These are phyloP conservation scores for Haplographium delicatum DNA, from an alignment of 495 filamentous ascomycete species.

Conservation along the genomic window DNA sequence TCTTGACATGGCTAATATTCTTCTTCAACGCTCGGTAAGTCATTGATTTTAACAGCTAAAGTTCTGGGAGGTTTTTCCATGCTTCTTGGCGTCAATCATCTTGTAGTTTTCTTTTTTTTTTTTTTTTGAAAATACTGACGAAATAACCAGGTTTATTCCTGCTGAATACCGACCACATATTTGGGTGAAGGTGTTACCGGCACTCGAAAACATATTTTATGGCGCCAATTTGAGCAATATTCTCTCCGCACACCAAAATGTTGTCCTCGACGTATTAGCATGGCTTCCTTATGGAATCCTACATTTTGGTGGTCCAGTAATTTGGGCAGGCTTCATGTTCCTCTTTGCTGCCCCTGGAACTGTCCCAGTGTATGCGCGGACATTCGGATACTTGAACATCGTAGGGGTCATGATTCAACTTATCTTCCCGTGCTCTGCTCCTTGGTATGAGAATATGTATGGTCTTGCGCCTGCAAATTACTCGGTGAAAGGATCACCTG, in stretches of 20 bases:
- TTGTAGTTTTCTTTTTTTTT: no score
- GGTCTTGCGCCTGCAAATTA: slow-evolving; percentile 88
- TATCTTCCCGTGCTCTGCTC: slow-evolving; percentile 85
- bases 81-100: no score
- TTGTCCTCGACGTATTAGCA: slow-evolving; percentile 76
- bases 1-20: slow-evolving; percentile 77
- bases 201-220: slow-evolving; percentile 96
- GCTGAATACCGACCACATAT: slow-evolving; percentile 81
- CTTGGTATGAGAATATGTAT: slow-evolving; percentile 91
- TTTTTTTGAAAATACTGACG: slow-evolving; percentile 15
- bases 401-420: slow-evolving; percentile 80
- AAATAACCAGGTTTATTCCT: slow-evolving; percentile 65
- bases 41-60: no score
- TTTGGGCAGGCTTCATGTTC: slow-evolving; percentile 74
- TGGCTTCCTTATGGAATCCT: slow-evolving; percentile 91
- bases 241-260: slow-evolving; percentile 78
- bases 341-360: slow-evolving; percentile 83
- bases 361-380: slow-evolving; percentile 73
- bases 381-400: slow-evolving; percentile 90
- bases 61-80: no score
- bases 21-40: slow-evolving; percentile 55
- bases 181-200: slow-evolving; percentile 89
- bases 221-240: slow-evolving; percentile 95
- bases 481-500: slow-evolving; percentile 79
- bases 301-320: slow-evolving; percentile 77